Conservation (phyloP, 768 basidiomycete genomes). For the Pleurotus ostreatus region DNA sequence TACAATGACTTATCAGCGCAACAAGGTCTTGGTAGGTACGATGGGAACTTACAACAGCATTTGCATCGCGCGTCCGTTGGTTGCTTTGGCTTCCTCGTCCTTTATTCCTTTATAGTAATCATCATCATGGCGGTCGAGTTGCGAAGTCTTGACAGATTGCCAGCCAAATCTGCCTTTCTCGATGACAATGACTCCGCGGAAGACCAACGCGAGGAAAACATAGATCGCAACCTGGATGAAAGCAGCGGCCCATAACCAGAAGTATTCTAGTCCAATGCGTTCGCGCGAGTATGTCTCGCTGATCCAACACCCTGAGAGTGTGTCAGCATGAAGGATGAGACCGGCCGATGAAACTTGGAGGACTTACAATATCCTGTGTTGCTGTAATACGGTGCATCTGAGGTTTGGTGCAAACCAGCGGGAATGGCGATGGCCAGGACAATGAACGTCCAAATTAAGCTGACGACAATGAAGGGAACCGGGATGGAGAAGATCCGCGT, state of each 20-base stretch:
- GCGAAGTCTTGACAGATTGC: neutral
- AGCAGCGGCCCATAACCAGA: slow-evolving; percentile 40
- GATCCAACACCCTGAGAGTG: slow-evolving; percentile 41
- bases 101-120: neutral
- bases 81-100: slow-evolving; percentile 5
- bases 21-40: neutral
- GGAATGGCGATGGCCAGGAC: slow-evolving; percentile 29
- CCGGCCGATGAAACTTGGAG: no score
- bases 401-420: slow-evolving; percentile 22
- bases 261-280: slow-evolving; percentile 37
- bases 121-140: neutral
- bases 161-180: slow-evolving; percentile 4
- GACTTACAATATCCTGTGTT: slow-evolving; percentile 30
- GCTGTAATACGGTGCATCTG: slow-evolving; percentile 27
- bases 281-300: slow-evolving; percentile 22
- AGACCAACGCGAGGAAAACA: slow-evolving; percentile 29
- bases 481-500: slow-evolving; percentile 1
- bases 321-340: neutral
- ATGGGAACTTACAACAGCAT: slow-evolving; percentile 34
- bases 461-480: slow-evolving; percentile 25
- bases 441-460: slow-evolving; percentile 30
- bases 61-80: slow-evolving; percentile 24
- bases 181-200: slow-evolving; percentile 11
- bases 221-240: slow-evolving; percentile 33
- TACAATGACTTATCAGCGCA: neutral